Percentiles rank a stretch among this genome's conserved stretches.
Conservation (phyloP, 2,329 filamentous ascomycete species). For the Drechslera avenae region DNA sequence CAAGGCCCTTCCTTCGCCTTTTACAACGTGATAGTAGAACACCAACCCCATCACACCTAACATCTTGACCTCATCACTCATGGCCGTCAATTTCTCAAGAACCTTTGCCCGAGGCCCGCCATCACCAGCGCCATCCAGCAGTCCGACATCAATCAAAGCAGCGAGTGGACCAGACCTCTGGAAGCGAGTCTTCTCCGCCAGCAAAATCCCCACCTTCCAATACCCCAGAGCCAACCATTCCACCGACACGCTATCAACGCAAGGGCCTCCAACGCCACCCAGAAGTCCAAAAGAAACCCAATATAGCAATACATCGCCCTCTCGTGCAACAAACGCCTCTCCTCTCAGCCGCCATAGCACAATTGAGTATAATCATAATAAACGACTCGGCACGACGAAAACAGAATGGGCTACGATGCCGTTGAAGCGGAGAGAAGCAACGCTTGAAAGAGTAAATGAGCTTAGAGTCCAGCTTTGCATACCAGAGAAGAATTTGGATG, state of each 20-base stretch:
- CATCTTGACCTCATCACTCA: too few species aligned
- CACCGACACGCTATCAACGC: neutral
- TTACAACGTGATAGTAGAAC: too few species aligned
- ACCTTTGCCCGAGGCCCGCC: neutral
- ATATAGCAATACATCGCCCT: too few species aligned
- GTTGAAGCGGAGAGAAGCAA: neutral
- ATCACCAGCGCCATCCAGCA: neutral
- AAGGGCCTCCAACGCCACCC: neutral
- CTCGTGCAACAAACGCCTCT: neutral
- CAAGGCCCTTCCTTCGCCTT: too few species aligned
- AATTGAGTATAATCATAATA: too few species aligned
- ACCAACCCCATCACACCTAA: neutral
- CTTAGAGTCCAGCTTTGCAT: neutral
- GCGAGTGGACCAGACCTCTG: neutral
- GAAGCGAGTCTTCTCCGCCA: too few species aligned
- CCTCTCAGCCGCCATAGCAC: neutral
- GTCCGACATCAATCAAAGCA: neutral
- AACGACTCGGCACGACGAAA: neutral
- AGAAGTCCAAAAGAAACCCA: neutral
- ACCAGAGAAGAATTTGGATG: neutral
- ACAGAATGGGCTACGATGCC: neutral
- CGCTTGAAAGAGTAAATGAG: slow-evolving; percentile 3
- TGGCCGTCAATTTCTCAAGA: neutral
- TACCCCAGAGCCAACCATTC: neutral
- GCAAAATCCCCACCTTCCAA: neutral